phyloP scores from a whole-genome alignment of 495 filamentous ascomycete species.

The Penicillium argentinense region DNA sequence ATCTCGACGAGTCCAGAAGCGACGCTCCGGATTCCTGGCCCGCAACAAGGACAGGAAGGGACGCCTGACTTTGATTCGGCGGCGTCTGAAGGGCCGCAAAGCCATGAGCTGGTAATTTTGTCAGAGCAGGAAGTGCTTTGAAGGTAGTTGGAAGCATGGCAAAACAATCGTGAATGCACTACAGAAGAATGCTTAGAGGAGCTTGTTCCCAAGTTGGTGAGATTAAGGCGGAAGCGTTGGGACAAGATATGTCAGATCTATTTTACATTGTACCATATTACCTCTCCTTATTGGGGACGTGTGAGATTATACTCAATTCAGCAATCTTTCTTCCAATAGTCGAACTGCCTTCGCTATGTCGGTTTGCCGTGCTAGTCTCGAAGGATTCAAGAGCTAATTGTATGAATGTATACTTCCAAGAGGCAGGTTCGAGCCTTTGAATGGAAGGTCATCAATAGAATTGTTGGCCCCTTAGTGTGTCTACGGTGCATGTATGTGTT shows the following conservation, averaged over 20 bases:
- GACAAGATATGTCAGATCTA: conserved; percentile 7
- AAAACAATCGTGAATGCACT: background rate
- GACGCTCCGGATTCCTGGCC: conserved; percentile 67
- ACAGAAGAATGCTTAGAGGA: background rate
- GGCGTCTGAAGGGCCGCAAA: conserved; percentile 60
- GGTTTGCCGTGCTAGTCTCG: no score
- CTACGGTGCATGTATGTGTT: no score
- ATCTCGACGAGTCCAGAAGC: conserved; percentile 68
- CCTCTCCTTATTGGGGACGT: conserved; percentile 3
- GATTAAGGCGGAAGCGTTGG: background rate
- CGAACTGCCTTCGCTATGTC: no score
- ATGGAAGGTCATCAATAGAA: no score
- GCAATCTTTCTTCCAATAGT: conserved; percentile 3
- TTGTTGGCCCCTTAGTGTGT: no score
- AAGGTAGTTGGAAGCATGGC: background rate
- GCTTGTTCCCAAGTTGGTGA: background rate
- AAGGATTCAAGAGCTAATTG: no score
- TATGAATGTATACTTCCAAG: no score
- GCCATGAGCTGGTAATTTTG: conserved; percentile 54
- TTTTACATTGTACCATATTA: conserved; percentile 17
- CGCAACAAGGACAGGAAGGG: conserved; percentile 56
- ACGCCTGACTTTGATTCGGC: conserved; percentile 54
- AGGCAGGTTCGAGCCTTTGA: no score
- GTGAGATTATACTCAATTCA: conserved; percentile 17
- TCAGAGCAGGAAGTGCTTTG: background rate